Evolutionary conservation across 192 early-diverging fungal species (phyloP).

Genomic region (Nowakowskiella sp.): DNA sequence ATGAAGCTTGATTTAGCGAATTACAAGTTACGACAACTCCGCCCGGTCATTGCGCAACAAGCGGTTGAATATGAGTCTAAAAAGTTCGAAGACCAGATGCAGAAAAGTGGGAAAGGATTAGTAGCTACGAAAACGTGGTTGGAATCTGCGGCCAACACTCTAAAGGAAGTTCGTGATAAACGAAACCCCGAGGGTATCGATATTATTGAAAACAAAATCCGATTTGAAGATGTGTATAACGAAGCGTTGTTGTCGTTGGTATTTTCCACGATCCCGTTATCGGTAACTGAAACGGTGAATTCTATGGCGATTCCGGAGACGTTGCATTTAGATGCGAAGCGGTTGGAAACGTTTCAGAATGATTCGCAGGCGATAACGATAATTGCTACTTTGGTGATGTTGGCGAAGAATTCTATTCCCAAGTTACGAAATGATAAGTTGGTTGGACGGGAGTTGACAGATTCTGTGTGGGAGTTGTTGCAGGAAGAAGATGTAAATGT

Average conservation of each 20-base stretch:
- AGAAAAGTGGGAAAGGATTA: too few species aligned
- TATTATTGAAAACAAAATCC: slow-evolving; percentile 21
- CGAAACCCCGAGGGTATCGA: slow-evolving; percentile 52
- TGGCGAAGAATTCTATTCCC: slow-evolving; percentile 53
- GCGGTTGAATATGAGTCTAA: slow-evolving; percentile 68
- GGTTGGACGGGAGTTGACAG: slow-evolving; percentile 18
- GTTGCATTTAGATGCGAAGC: slow-evolving; percentile 53
- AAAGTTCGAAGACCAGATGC: slow-evolving; percentile 56
- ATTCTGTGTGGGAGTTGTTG: slow-evolving; percentile 24
- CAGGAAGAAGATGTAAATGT: slow-evolving; percentile 21
- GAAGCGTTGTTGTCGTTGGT: slow-evolving; percentile 44
- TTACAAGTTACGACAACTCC: slow-evolving; percentile 55
- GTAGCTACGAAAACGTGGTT: slow-evolving; percentile 56
- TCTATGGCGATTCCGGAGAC: slow-evolving; percentile 53
- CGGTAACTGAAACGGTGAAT: slow-evolving; percentile 15
- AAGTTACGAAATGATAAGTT: slow-evolving; percentile 29
- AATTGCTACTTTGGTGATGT: slow-evolving; percentile 58
- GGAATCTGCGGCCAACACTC: slow-evolving; percentile 16
- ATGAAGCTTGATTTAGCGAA: slow-evolving; percentile 82
- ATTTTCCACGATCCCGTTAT: slow-evolving; percentile 32
- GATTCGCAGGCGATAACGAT: slow-evolving; percentile 61
- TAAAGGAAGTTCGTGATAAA: slow-evolving; percentile 21
- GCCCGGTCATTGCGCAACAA: slow-evolving; percentile 58
- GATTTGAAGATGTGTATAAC: slow-evolving; percentile 44
- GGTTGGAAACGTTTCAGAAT: slow-evolving; percentile 60